Evolutionary conservation across 2,329 filamentous ascomycete genomes (phyloP), one percentile per base, ranked within the genome.

Genomic region (Ascochyta koolunga): DNA sequence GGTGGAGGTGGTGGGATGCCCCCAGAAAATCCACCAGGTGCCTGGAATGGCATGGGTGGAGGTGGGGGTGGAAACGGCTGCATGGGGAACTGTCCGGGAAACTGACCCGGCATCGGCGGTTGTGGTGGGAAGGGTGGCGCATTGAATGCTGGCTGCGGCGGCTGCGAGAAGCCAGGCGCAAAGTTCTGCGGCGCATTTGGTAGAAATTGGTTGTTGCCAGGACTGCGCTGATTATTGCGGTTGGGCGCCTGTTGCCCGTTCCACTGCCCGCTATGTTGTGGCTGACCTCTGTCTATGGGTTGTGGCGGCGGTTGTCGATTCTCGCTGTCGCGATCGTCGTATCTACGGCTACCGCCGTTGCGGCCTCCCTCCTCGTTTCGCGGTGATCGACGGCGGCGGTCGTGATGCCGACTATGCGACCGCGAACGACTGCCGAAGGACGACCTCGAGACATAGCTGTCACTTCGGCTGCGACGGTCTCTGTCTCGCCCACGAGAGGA

Each of bases 1-100:
- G 67, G 64, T 22, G 64, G 66, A n/a, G 65, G 67, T 13, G 67
- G 67, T 6, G 63, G 66, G 2, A 64, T 40, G 13, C 52, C 58
- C 32, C 41, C 52, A 8, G 52, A 46, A 18, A 52, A 54, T 10
- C 46, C 51, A 13, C 50, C 54, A 27, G 58, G 44, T 42, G 55
- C 59, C 24, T 62, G 66, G 33, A 62, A 63, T 10, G 58, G 54
- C 29, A 60, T 59, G 8, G 62, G 60, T 2, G 67, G 64, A 5
- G 63, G 62, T 8, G 66, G 66, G 15, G 60, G 61, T 13, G 56
- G 59, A 32, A 65, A 62, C 7, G 50, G 48, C 33, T 61, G 61
- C 47, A 56, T 56, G 9, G 56, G 51, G 27, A 58, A 67, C 22
- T 53, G 56, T 25, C 65, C 61, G 31, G 59, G 56, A 22, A 60